Base-by-base conservation (phyloP, 1,284 basidiomycete genomes). In the Ganoderma lingzhi region DNA sequence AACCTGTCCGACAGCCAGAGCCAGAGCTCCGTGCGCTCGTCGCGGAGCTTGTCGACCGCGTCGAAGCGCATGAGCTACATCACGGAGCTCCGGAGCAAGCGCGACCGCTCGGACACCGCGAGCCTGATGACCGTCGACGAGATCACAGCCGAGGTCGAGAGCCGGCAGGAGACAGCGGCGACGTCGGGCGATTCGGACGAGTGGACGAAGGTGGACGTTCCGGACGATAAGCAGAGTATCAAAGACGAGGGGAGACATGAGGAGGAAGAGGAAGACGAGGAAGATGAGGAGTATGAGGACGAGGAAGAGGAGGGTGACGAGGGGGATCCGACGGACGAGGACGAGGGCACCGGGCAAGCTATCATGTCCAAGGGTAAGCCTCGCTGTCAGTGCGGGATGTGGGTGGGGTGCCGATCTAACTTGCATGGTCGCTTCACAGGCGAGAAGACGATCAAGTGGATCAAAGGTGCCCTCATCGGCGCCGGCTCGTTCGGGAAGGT, bases 401-500 rank as follows among this genome's bases (percentile, higher is more conserved):
- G 55, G 32, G 42, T 61, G 23, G 23, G 48, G 23, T 55, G 37
- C 23, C 65, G 60, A 61, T 62, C 71, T 35, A 67, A 56, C n/a
- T 23, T 42, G 42, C 14, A 48, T 55, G 71, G 19, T 55, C 45
- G 35, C 55, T 63, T 10, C 64, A 0, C 72, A 86, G 83, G 83
- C 65, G 86, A 86, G 70, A 82, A 83, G 82, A 93, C 90, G 15
- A 94, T 94, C 80, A 98, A 98, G 81, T 99, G 98, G 98, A 97
- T 99, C 84, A 98, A 98, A 76, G 98, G 98, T 63, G 97, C 97
- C 3, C 88, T 99, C 71, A 99, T 99, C 75, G 98, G 98, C 67
- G 94, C 96, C 30, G 98, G 98, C 4, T 97, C 96, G 0, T 98
- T 98, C 78, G 96, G 96, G 48, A 94, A 95, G 75, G 96, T 98